Evolutionary conservation across 352 stramenopile genomes (phyloP), one percentile per base, ranked within the genome.

Genomic region (Pythium aphanidermatum): DNA sequence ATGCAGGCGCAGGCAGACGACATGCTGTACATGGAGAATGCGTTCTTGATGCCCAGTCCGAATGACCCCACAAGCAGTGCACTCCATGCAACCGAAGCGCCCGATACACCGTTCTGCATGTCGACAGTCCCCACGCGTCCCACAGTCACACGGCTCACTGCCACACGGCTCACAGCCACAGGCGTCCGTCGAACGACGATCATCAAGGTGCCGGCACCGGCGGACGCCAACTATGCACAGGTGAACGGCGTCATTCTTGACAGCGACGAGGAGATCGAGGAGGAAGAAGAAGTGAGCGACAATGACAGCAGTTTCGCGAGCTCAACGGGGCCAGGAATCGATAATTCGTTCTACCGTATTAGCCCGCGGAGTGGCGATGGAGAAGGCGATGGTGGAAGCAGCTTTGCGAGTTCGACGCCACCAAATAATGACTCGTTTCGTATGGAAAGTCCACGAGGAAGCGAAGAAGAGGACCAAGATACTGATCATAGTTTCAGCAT

Each of bases 1-100:
- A 81, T 81, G 69, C 65, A 77, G 53, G 52, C 63, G 40, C 64
- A 81, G 32, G 67, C 64, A 5, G 70, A 81, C 48, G 70, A 81
- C 51, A 60, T 69, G 49, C 40, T 45, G 26, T 76, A 70, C 54
- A 43, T 69, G 17, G 48, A 67, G 36, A 59, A 56, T 44, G 45
- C 50, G 25, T 64, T 75, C 50, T 53, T 14, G 25, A 31, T 14
- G 9, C 39, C 28, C 23, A 31, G 17, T 9, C 47, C 38, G 2
- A 16, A 48, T n/a, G 30, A 46, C 33, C 17, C 21, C 16, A 26
- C 26, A 11, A 24, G 25, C 39, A 27, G 17, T 19, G 37, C n/a
- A n/a, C n/a, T n/a, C n/a, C n/a, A n/a, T n/a, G n/a, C n/a, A n/a
- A n/a, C n/a, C n/a, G n/a, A n/a, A n/a, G n/a, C n/a, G n/a, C n/a